phyloP scores from a whole-genome alignment of 2,329 filamentous ascomycete species.

The Talaromyces albobiverticillius region DNA sequence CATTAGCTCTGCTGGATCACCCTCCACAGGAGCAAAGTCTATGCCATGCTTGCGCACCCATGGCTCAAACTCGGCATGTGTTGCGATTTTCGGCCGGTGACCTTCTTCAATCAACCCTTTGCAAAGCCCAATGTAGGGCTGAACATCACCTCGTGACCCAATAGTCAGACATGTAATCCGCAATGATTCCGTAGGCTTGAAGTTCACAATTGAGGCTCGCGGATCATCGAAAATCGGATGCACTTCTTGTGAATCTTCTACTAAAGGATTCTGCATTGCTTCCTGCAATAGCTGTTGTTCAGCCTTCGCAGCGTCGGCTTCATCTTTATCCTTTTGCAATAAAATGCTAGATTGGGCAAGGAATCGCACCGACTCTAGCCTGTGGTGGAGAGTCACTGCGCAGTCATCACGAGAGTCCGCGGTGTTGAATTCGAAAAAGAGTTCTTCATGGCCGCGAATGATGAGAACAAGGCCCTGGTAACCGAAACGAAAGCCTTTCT shows the following conservation, averaged over 20 bases:
- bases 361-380: constrained; percentile 69
- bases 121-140: constrained; percentile 95
- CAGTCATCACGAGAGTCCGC: constrained; percentile 83
- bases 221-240: constrained; percentile 89
- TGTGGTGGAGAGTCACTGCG: constrained; percentile 73
- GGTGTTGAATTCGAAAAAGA: constrained; percentile 90
- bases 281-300: constrained; percentile 79
- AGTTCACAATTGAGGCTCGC: constrained; percentile 81
- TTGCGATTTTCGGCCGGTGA: constrained; percentile 82
- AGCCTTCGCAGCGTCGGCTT: constrained; percentile 70
- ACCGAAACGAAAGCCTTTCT: constrained; percentile 89
- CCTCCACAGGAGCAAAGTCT: constrained; percentile 82
- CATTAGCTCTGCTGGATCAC: constrained; percentile 93
- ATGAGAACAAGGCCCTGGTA: constrained; percentile 90
- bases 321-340: constrained; percentile 65
- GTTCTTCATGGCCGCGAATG: constrained; percentile 87
- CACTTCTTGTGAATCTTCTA: constrained; percentile 41
- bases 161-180: constrained; percentile 92
- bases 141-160: constrained; percentile 90
- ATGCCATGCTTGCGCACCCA: constrained; percentile 95
- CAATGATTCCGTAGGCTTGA: constrained; percentile 78
- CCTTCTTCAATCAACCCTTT: constrained; percentile 86
- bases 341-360: constrained; percentile 68
- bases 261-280: constrained; percentile 56
- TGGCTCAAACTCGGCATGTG: constrained; percentile 80